Conservation (phyloP, 139 green algal genomes). For the Chlamydomonas incerta region DNA sequence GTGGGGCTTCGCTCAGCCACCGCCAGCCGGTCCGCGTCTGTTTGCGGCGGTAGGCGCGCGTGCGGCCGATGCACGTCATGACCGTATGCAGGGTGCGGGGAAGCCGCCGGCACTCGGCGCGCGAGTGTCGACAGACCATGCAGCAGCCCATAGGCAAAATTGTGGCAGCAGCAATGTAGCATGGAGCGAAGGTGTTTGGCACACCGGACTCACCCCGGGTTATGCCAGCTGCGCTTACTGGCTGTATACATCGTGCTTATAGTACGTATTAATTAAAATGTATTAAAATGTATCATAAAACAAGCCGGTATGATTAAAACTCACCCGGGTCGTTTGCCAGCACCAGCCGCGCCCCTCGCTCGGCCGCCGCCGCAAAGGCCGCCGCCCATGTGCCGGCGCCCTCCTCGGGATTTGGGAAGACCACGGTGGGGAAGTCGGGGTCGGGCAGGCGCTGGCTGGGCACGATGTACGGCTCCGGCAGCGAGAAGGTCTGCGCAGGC, state of each 20-base stretch:
- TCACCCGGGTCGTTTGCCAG: constrained; percentile 86
- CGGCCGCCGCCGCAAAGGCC: constrained; percentile 47
- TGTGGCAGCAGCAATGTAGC: too few relatives aligned
- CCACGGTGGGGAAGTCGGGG: constrained; percentile 81
- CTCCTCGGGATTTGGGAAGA: constrained; percentile 87
- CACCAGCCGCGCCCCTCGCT: constrained; percentile 55
- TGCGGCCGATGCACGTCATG: too few relatives aligned
- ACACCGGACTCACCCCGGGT: too few relatives aligned
- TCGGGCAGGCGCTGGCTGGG: constrained; percentile 72
- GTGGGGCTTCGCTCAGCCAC: constrained; percentile 36
- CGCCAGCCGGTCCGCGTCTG: constrained; percentile 41
- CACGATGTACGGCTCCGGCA: constrained; percentile 66
- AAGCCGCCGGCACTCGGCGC: too few relatives aligned
- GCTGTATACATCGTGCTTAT: too few relatives aligned
- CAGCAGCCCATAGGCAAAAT: too few relatives aligned
- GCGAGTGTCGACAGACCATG: too few relatives aligned
- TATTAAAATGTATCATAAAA: background rate
- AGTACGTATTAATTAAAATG: too few relatives aligned
- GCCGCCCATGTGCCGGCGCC: constrained; percentile 75
- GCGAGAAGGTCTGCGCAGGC: constrained; percentile 1
- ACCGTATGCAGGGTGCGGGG: too few relatives aligned
- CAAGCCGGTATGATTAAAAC: background rate
- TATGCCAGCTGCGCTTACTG: too few relatives aligned
- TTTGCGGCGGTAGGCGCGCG: too few relatives aligned
- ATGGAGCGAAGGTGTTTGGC: too few relatives aligned